Conservation (phyloP, 495 filamentous ascomycete species). For the Penicillium simplicissimum region DNA sequence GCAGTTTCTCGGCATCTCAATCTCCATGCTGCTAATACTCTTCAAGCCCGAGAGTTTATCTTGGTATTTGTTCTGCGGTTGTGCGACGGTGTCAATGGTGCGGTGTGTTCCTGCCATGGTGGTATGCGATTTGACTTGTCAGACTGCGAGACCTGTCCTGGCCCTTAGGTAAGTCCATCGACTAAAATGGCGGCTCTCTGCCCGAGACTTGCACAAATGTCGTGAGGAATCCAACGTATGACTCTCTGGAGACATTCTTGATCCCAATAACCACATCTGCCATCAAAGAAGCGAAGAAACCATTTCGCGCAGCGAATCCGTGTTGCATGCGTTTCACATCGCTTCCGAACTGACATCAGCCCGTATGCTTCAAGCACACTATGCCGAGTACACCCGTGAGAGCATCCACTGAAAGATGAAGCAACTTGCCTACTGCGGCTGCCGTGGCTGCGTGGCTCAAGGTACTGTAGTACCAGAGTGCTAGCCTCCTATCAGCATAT, state of each 20-base stretch:
- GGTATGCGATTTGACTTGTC: constrained; percentile 42
- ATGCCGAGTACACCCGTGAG: constrained; percentile 44
- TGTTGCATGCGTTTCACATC: constrained; percentile 50
- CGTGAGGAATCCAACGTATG: constrained; percentile 45
- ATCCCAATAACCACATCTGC: constrained; percentile 43
- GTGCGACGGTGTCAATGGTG: constrained; percentile 32
- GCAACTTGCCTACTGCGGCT: constrained; percentile 40
- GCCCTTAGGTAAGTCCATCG: constrained; percentile 33
- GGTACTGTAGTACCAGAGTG: constrained; percentile 46
- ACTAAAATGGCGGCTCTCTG: constrained; percentile 30
- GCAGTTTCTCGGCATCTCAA: constrained; percentile 32
- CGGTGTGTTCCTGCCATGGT: constrained; percentile 38
- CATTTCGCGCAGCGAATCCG: constrained; percentile 48
- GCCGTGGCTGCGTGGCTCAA: constrained; percentile 46
- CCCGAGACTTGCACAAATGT: constrained; percentile 39
- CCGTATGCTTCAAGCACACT: constrained; percentile 44
- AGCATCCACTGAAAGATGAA: constrained; percentile 26
- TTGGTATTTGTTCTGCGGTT: constrained; percentile 27
- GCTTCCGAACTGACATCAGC: constrained; percentile 45
- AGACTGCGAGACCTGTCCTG: constrained; percentile 43
- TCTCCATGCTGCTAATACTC: constrained; percentile 25
- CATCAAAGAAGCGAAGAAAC: constrained; percentile 42
- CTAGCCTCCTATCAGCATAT: constrained; percentile 45
- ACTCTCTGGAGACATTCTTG: constrained; percentile 44
- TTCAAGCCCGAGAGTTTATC: constrained; percentile 17